phyloP scores from a whole-genome alignment of 352 stramenopile species.

The Globisporangium radiosum region DNA sequence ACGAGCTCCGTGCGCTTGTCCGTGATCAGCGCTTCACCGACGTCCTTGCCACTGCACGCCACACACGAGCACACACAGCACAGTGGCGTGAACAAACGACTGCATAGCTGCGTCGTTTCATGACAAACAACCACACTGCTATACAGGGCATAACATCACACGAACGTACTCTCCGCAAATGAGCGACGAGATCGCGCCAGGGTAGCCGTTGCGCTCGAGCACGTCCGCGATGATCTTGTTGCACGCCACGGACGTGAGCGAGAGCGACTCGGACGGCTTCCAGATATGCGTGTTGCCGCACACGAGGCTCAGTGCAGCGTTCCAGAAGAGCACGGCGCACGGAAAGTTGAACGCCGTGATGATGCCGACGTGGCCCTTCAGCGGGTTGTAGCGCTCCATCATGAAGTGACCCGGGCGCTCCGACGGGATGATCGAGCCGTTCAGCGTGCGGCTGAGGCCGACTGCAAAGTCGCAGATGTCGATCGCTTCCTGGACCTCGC shows the following conservation, averaged over 20 bases:
- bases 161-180: constrained; percentile 51
- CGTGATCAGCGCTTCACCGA: constrained; percentile 80
- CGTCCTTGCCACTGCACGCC: constrained; percentile 45
- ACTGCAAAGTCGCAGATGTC: constrained; percentile 94
- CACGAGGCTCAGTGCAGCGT: constrained; percentile 85
- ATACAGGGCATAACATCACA: background rate
- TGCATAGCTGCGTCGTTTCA: too few relatives aligned
- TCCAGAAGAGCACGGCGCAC: constrained; percentile 89
- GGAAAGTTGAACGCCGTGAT: constrained; percentile 94
- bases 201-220: constrained; percentile 78
- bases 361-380: constrained; percentile 91
- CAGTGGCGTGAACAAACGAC: too few relatives aligned
- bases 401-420: constrained; percentile 90
- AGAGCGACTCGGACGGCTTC: constrained; percentile 89
- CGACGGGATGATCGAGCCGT: constrained; percentile 87
- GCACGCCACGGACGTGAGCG: constrained; percentile 84
- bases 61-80: background rate
- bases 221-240: constrained; percentile 90
- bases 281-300: constrained; percentile 90
- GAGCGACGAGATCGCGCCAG: constrained; percentile 79
- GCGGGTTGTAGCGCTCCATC: constrained; percentile 92
- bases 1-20: constrained; percentile 87
- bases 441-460: constrained; percentile 84
- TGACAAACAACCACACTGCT: background rate
- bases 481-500: constrained; percentile 91